Evolutionary conservation across 805 yeast genomes (phyloP).

Genomic region (Metschnikowia drakensbergensis): DNA sequence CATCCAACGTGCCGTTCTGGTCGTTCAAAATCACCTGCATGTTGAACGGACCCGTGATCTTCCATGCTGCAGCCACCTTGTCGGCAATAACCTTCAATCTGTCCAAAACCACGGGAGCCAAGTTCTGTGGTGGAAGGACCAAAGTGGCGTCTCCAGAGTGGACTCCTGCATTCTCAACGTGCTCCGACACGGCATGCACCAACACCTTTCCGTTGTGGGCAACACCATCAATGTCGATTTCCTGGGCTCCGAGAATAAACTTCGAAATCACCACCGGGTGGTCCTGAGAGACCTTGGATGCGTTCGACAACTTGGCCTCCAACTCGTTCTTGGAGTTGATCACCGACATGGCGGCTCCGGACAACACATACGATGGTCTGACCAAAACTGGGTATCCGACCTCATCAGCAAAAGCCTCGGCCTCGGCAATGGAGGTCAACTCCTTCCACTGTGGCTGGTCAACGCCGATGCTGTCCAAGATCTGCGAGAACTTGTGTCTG

Average conservation of each 20-base stretch:
- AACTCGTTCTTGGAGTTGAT: constrained; percentile 76
- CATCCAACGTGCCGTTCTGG: constrained; percentile 42
- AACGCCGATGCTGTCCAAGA: constrained; percentile 85
- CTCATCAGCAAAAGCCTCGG: constrained; percentile 75
- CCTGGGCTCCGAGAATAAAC: constrained; percentile 93
- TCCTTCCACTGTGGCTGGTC: constrained; percentile 99
- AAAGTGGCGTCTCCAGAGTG: constrained; percentile 99
- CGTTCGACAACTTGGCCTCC: constrained; percentile 76
- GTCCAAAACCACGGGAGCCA: constrained; percentile 60
- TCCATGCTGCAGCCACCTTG: constrained; percentile 91
- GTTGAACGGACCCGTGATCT: constrained; percentile 96
- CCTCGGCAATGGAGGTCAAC: constrained; percentile 79
- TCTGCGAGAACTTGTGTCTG: constrained; percentile 94
- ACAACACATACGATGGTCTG: constrained; percentile 94
- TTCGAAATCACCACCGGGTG: constrained; percentile 97
- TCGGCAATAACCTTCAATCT: constrained; percentile 86
- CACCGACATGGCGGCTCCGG: constrained; percentile 99
- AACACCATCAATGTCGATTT: constrained; percentile 96
- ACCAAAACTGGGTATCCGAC: constrained; percentile 95
- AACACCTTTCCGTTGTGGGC: constrained; percentile 84
- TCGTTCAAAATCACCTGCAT: constrained; percentile 82
- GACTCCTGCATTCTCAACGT: constrained; percentile 97
- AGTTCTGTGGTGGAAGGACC: constrained; percentile 83
- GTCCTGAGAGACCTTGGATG: constrained; percentile 90
- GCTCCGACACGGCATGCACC: constrained; percentile 96